Conservation (phyloP, 192 early-diverging fungal genomes). For the Irineochytrium annulatum region DNA sequence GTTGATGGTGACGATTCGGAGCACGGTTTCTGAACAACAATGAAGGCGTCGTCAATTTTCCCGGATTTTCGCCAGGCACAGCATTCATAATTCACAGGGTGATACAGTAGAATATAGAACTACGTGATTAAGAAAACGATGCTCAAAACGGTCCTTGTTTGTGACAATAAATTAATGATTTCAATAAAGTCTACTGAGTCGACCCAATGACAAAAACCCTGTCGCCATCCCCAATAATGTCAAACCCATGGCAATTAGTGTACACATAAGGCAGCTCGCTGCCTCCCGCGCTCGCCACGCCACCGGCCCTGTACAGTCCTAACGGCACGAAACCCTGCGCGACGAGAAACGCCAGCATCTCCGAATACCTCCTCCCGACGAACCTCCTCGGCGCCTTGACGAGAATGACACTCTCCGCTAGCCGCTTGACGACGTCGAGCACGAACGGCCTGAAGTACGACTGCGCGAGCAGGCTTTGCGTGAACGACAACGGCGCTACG, state of each 20-base stretch:
- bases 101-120: no score
- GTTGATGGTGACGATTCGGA: no score
- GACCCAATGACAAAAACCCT: conserved; percentile 33
- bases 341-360: conserved; percentile 25
- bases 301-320: conserved; percentile 30
- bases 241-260: conserved; percentile 43
- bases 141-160: no score
- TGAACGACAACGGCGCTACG: conserved; percentile 40
- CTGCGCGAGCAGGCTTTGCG: conserved; percentile 47
- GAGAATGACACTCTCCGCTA: conserved; percentile 23
- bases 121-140: no score
- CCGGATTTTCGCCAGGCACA: no score
- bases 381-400: conserved; percentile 18
- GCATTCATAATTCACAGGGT: no score
- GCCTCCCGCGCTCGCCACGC: background rate
- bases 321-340: conserved; percentile 37
- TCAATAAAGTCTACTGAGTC: background rate
- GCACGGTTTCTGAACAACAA: no score
- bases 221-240: conserved; percentile 37
- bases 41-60: no score
- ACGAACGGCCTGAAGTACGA: conserved; percentile 50
- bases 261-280: conserved; percentile 40
- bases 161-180: background rate
- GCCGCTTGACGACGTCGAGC: conserved; percentile 34
- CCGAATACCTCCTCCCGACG: conserved; percentile 27